Base-by-base conservation (phyloP, 805 yeast genomes). In the Cyberlindnera americana region DNA sequence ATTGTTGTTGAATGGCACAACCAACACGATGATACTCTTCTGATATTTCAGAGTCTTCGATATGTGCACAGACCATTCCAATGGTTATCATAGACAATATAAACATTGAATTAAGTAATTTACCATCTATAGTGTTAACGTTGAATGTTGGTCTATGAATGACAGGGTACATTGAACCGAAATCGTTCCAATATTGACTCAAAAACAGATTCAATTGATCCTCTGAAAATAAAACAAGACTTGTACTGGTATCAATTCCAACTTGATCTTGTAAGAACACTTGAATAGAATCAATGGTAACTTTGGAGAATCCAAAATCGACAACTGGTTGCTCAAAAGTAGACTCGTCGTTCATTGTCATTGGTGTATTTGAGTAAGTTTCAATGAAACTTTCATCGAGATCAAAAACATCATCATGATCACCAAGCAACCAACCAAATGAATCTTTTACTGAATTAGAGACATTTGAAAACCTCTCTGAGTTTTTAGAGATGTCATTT, bases 111-210 rank as follows among this genome's bases (percentile, higher is more conserved):
- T 28, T 38, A 39, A 36, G 31, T 15, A 37, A 27, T 15, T 23
- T 13, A 4, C 25, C 17, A 15, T 35, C 46, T n/a, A 32, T 15
- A 7, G 40, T 21, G 25, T 40, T 40, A 37, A 38, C 43, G 14
- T 40, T 44, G 35, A 64, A 64, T 1, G 67, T 61, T 1, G 68
- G 56, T 13, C 55, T 50, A 46, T 69, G 74, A 11, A 69, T 53
- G 10, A 69, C 56, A 1, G 74, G 74, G 44, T 59, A 69, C 19
- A 58, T 52, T 10, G 61, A 47, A 44, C 59, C 62, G 40, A 67
- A 67, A 30, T 57, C 50, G 5, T 45, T 44, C 72, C 73, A 70
- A 44, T 55, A 66, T 9, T 51, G 50, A 10, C 49, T 45, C 9
- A 64, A 35, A 40, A 56, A 65, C 9, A 17, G 19, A 18, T 48